phyloP scores from a whole-genome alignment of 2,329 filamentous ascomycete species.

The Thelonectria blattea region DNA sequence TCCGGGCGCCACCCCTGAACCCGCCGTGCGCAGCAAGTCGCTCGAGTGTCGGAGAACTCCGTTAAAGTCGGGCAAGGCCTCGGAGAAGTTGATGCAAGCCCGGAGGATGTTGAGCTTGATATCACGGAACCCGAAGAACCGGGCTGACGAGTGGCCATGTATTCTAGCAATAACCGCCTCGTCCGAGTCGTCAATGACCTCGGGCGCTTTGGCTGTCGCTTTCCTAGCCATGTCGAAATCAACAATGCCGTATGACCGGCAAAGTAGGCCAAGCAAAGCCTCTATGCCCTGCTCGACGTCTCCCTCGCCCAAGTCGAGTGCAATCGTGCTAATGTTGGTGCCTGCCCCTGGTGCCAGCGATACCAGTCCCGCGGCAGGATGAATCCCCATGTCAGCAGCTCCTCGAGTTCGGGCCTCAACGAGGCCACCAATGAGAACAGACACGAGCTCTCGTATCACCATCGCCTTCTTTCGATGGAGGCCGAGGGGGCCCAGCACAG shows the following conservation, averaged over 20 bases:
- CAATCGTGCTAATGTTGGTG: slow-evolving; percentile 57
- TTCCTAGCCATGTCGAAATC: slow-evolving; percentile 49
- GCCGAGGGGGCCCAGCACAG: slow-evolving; percentile 80
- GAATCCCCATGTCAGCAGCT: slow-evolving; percentile 94
- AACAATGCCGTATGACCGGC: slow-evolving; percentile 69
- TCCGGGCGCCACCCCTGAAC: slow-evolving; percentile 78
- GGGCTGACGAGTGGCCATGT: slow-evolving; percentile 60
- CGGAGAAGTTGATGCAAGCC: slow-evolving; percentile 91
- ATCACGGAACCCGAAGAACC: slow-evolving; percentile 77
- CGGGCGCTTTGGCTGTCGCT: slow-evolving; percentile 31
- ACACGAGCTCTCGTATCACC: slow-evolving; percentile 84
- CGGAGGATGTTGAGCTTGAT: slow-evolving; percentile 87
- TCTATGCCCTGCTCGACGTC: slow-evolving; percentile 72
- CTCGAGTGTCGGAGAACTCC: slow-evolving; percentile 90
- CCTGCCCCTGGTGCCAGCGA: slow-evolving; percentile 66
- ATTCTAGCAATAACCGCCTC: slow-evolving; percentile 63
- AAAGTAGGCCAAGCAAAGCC: slow-evolving; percentile 65
- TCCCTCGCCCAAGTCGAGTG: slow-evolving; percentile 66
- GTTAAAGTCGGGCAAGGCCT: slow-evolving; percentile 89
- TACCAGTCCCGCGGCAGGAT: slow-evolving; percentile 87
- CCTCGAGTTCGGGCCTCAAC: slow-evolving; percentile 91
- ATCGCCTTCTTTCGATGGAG: slow-evolving; percentile 90
- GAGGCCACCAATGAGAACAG: slow-evolving; percentile 80
- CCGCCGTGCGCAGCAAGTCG: slow-evolving; percentile 81
- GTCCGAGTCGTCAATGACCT: slow-evolving; percentile 53